Evolutionary conservation across 805 yeast genomes (phyloP), one percentile per base, ranked within the genome.

Genomic region (Grigorovia yakushimaensis): DNA sequence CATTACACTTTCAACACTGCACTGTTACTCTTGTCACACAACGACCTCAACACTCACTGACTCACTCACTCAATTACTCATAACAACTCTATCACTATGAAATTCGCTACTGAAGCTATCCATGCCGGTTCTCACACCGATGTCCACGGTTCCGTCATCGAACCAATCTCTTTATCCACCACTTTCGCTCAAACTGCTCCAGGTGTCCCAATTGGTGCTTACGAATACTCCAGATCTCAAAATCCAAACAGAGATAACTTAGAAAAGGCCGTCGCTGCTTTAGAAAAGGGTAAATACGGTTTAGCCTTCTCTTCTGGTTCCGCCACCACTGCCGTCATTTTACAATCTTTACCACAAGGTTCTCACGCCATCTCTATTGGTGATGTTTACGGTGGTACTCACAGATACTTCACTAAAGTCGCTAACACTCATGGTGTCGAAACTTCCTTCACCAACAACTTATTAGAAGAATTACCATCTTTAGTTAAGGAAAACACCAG

Each of bases 351-450:
- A 58, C 81, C 84, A 41, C 75, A 77, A 52, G 83, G 82, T 43
- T 73, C 85, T 39, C 93, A 87, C 61, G 83, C 84, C 39, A 72
- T 86, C 44, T 80, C 88, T 42, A 80, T 85, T 59, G 88, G 85
- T 57, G 95, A 86, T 59, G 95, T 86, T 42, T 86, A 86, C 67
- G 95, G 95, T 52, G 95, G 95, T 58, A 86, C 95, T 49, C 93
- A 86, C 72, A 75, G 95, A 67, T 86, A 87, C 68, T 86, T 86
- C 74, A 82, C 95, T 62, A 77, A 83, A 64, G 95, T 86, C 43
- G 95, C 91, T 51, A 72, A 73, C 61, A 76, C 86, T 42, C 93
- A 85, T 63, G 91, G 91, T 49, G 83, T 84, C 48, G 73, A 71
- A 47, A 76, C 83, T 41, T 67, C 79, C 17, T 86, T 87, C 67